These are phyloP conservation scores for Eimeria tenella DNA, from an alignment of 169 alveolate genomes.

Conservation along the genomic window DNA sequence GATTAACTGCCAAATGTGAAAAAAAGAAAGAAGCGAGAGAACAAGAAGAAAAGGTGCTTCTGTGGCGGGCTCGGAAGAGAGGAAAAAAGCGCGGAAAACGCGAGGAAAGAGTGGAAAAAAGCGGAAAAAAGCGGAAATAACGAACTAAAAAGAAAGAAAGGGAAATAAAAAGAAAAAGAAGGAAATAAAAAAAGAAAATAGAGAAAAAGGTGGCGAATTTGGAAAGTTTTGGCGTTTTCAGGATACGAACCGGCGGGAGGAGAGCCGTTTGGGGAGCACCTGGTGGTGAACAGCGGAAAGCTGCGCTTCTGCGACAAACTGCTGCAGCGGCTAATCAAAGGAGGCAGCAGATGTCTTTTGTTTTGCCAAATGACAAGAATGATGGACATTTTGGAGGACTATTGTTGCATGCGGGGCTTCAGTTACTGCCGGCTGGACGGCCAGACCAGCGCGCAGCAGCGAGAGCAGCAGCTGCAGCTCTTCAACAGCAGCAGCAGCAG, in stretches of 20 bases:
- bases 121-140: too few species aligned
- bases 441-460: conserved; percentile 96
- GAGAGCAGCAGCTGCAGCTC: conserved; percentile 91
- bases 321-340: conserved; percentile 90
- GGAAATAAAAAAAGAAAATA: too few species aligned
- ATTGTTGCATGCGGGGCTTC: conserved; percentile 86
- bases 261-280: conserved; percentile 76
- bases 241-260: conserved; percentile 53
- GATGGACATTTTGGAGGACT: conserved; percentile 98
- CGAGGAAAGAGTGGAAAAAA: too few species aligned
- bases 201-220: too few species aligned
- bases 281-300: conserved; percentile 93
- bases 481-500: conserved; percentile 91
- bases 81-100: too few species aligned
- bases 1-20: too few species aligned
- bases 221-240: neutral
- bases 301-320: conserved; percentile 95
- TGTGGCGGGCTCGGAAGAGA: too few species aligned
- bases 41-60: too few species aligned
- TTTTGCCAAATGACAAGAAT: conserved; percentile 98
- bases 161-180: too few species aligned
- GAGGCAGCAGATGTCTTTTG: conserved; percentile 95
- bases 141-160: too few species aligned
- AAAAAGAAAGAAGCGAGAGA: too few species aligned
- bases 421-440: conserved; percentile 98